Base-by-base conservation (phyloP, 768 basidiomycete species). In the Astraeus odoratus region DNA sequence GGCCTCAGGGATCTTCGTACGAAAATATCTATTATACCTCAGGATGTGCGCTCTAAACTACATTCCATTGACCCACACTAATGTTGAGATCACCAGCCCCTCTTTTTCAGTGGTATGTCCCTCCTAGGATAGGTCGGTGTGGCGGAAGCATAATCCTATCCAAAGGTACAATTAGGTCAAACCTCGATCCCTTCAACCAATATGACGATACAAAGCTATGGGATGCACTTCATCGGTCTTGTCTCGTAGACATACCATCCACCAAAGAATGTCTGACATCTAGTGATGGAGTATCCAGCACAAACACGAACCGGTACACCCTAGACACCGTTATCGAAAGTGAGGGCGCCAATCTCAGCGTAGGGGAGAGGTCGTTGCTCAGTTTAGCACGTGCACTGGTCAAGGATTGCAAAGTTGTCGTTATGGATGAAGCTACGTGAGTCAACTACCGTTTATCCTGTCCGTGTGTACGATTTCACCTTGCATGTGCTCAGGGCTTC, bases 191-290 rank as follows among this genome's bases (percentile, higher is more conserved):
- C 51, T 90, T 72, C 66, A 77, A 59, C 58, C 69, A 62, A 60
- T 84, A 79, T 49, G 76, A 78, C 43, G 78, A 82, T 51, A 80
- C 80, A 5, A 66, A 70, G 8, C 61, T 87, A 2, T 85, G 81
- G 78, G 82, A 83, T 57, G 84, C 86, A 3, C 67, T 89, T n/a
- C 75, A 75, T 16, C 72, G 83, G 29, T 78, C 84, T 1, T 74
- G 71, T 57, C 58, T 77, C 8, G 45, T 72, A 20, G 59, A 60
- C 24, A 57, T 56, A 49, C 25, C 45, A 12, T 43, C 40, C 34
- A 33, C n/a, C 15, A 30, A 67, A 50, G 56, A 38, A 49, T 51
- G 43, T 42, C 54, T 35, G 39, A 35, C 51, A 18, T 19, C 36
- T 16, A 41, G 40, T 2, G 39, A 49, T 9, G 29, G 56, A 46